Percentiles rank a stretch among this genome's conserved stretches.
Conservation (phyloP, 495 filamentous ascomycete genomes). For the Aspergillus saccharolyticus region DNA sequence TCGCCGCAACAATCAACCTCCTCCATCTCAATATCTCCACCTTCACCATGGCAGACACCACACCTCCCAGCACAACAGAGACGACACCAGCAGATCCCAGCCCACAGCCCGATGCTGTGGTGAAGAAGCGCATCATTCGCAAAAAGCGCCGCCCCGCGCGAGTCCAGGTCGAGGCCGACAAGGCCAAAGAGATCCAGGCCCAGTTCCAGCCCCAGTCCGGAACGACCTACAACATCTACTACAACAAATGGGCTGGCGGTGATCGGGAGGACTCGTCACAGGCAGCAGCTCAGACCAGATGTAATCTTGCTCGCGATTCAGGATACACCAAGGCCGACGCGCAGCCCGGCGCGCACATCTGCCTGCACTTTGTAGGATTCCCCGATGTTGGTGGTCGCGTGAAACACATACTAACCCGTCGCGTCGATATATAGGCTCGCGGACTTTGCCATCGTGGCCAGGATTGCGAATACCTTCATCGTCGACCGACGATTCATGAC, state of each 20-base stretch:
- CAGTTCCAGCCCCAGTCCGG: neutral
- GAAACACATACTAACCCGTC: neutral
- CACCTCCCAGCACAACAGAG: neutral
- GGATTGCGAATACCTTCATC: conserved; percentile 92
- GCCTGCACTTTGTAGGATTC: neutral
- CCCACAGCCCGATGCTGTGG: neutral
- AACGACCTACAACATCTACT: neutral
- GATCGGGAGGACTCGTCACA: neutral
- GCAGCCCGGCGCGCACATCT: neutral
- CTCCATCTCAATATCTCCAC: neutral
- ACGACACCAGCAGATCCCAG: neutral
- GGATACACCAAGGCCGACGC: neutral
- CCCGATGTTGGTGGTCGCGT: neutral
- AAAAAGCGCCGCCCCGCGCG: neutral
- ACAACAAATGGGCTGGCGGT: neutral
- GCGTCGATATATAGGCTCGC: conserved; percentile 36
- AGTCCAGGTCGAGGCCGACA: neutral
- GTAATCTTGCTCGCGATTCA: neutral
- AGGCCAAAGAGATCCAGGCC: neutral
- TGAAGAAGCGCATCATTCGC: neutral
- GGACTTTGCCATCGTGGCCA: conserved; percentile 79
- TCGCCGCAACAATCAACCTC: neutral
- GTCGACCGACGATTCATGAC: conserved; percentile 76
- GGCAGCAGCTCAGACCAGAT: neutral
- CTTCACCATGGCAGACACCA: neutral